Evolutionary conservation across 768 basidiomycete genomes (phyloP).

Genomic region (Gelatoporia subvermispora): DNA sequence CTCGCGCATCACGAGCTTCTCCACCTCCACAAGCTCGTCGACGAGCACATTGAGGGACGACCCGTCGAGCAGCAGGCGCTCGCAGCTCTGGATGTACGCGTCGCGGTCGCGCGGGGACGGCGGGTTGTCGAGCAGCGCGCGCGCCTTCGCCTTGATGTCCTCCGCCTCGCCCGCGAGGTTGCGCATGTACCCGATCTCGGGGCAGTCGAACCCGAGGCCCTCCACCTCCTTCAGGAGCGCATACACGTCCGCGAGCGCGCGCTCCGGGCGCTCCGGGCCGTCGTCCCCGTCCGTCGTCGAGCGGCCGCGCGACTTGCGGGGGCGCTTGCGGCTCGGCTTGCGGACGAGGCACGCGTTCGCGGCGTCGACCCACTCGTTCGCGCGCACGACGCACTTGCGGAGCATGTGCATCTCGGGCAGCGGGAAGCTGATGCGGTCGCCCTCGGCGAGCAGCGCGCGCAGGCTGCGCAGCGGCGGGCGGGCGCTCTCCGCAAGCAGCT

Average conservation of each 20-base stretch:
- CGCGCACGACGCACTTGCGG: constrained; percentile 73
- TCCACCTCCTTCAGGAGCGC: constrained; percentile 68
- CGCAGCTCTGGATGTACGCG: constrained; percentile 63
- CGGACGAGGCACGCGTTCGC: constrained; percentile 75
- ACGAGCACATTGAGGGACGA: constrained; percentile 80
- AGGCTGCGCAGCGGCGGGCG: constrained; percentile 74
- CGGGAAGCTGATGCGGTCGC: constrained; percentile 75
- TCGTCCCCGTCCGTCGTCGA: constrained; percentile 37
- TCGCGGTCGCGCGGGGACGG: constrained; percentile 43
- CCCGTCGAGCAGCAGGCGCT: constrained; percentile 61
- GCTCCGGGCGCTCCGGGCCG: constrained; percentile 64
- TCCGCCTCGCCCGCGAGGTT: constrained; percentile 59
- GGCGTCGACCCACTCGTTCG: constrained; percentile 85
- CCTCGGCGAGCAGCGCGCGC: constrained; percentile 80
- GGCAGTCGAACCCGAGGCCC: constrained; percentile 76
- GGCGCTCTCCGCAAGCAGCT: constrained; percentile 60
- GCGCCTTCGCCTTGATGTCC: constrained; percentile 54
- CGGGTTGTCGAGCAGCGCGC: constrained; percentile 42
- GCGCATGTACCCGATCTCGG: constrained; percentile 60
- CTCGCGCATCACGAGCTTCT: constrained; percentile 77
- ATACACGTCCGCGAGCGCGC: constrained; percentile 66
- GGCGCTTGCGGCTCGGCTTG: constrained; percentile 77
- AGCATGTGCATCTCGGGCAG: constrained; percentile 69
- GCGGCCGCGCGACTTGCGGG: constrained; percentile 57
- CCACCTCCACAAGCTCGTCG: constrained; percentile 72